A percentile compares a stretch with the other conserved stretches of the same genome.
phyloP scores from a whole-genome alignment of 148 eudicot species.

The Cornus florida region DNA sequence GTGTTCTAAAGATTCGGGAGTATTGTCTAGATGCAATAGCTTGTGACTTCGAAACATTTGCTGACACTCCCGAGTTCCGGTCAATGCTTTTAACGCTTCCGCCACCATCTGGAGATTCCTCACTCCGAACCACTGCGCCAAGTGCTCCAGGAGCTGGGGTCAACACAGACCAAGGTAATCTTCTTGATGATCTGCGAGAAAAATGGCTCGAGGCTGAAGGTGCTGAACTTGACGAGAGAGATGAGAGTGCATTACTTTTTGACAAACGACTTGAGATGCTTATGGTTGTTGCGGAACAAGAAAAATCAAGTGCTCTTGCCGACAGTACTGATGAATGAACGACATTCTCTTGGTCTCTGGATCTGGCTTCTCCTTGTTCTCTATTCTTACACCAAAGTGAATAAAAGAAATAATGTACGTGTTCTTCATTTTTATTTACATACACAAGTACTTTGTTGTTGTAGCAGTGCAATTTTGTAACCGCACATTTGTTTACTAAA shows the following conservation, averaged over 20 bases:
- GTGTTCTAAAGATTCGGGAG: conserved; percentile 82
- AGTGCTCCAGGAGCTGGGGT: conserved; percentile 93
- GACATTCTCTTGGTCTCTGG: neutral
- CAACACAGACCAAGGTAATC: conserved; percentile 51
- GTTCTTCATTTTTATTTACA: neutral
- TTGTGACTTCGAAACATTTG: conserved; percentile 85
- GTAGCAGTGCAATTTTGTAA: neutral
- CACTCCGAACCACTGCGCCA: conserved; percentile 89
- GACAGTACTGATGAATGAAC: neutral
- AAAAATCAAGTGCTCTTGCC: conserved; percentile 22
- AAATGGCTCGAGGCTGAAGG: conserved; percentile 97
- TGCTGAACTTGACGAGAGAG: conserved; percentile 86
- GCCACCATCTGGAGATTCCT: conserved; percentile 94
- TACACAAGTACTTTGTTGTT: neutral
- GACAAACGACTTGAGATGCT: conserved; percentile 90
- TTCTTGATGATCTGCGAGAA: conserved; percentile 91
- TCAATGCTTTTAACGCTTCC: conserved; percentile 92
- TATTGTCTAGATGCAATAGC: conserved; percentile 85
- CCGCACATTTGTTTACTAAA: neutral
- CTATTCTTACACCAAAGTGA: neutral
- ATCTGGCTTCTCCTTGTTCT: neutral
- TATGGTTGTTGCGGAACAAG: conserved; percentile 69
- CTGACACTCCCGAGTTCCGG: conserved; percentile 76
- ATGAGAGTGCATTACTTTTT: conserved; percentile 85
- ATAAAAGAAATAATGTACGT: neutral